Conservation (phyloP, 305 asterid species). For the Fraxinus platypoda region DNA sequence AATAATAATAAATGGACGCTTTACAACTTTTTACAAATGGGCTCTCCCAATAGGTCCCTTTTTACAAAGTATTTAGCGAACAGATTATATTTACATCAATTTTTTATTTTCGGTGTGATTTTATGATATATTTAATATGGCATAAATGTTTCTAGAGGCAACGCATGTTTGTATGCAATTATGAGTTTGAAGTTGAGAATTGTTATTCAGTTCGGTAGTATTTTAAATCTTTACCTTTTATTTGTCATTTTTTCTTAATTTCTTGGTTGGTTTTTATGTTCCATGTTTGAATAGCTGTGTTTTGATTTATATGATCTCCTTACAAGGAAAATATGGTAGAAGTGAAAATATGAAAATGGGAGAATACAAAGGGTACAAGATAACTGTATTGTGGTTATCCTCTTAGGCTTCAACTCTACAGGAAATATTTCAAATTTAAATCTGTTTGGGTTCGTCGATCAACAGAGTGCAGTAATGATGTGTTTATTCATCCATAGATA, state of each 20-base stretch:
- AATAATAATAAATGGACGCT: constrained; percentile 58
- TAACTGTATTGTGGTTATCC: not conserved
- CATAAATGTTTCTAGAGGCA: not conserved
- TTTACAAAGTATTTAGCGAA: not conserved
- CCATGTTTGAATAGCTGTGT: no score
- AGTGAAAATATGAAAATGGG: not conserved
- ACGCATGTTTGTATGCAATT: not conserved
- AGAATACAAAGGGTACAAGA: not conserved
- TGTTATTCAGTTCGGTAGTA: no score
- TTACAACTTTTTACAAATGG: constrained; percentile 71
- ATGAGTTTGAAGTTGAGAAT: no score
- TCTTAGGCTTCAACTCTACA: not conserved
- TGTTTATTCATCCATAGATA: not conserved
- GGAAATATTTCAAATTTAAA: not conserved
- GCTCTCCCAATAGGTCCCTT: constrained; percentile 64
- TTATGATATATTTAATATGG: not conserved
- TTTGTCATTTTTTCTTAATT: no score
- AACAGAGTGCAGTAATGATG: not conserved
- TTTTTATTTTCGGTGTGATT: not conserved
- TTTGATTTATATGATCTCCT: no score
- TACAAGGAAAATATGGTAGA: no score
- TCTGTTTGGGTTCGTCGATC: not conserved
- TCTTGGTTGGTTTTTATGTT: no score
- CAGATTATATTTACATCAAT: not conserved
- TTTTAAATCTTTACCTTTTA: no score